Percentiles rank a stretch among this genome's conserved stretches.
Conservation (phyloP, 495 filamentous ascomycete species). For the Penicillium tannophilum region DNA sequence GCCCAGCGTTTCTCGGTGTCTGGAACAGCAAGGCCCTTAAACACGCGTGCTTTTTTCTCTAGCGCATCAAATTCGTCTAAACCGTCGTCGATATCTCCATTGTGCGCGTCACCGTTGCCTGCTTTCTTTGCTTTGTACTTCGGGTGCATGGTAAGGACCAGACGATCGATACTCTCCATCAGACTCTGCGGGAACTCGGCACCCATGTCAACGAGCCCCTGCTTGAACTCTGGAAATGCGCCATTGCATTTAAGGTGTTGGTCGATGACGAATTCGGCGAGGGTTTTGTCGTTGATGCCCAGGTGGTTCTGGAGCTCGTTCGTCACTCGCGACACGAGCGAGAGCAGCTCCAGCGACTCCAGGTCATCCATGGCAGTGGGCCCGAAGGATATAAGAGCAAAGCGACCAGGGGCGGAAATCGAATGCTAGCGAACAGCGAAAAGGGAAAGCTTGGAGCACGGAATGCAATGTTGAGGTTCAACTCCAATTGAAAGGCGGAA, state of each 20-base stretch:
- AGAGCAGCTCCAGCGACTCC: slow-evolving; percentile 85
- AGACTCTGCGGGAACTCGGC: slow-evolving; percentile 89
- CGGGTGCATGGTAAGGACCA: slow-evolving; percentile 89
- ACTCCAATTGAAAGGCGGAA: slow-evolving; percentile 21
- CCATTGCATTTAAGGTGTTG: slow-evolving; percentile 74
- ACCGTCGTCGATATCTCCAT: slow-evolving; percentile 24
- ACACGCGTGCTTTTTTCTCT: slow-evolving; percentile 71
- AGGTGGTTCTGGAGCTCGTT: slow-evolving; percentile 93
- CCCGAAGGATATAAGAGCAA: slow-evolving; percentile 3
- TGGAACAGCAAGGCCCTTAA: slow-evolving; percentile 86
- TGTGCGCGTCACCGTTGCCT: slow-evolving; percentile 22
- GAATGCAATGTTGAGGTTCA: slow-evolving; percentile 1
- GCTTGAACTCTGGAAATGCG: slow-evolving; percentile 68
- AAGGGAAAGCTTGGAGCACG: slow-evolving; percentile 4
- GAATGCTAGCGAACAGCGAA: not conserved
- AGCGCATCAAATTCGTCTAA: slow-evolving; percentile 50
- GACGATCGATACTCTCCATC: slow-evolving; percentile 85
- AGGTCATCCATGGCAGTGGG: slow-evolving; percentile 77
- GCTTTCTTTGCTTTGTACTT: slow-evolving; percentile 63
- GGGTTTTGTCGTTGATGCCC: slow-evolving; percentile 88
- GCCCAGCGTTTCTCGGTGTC: slow-evolving; percentile 69
- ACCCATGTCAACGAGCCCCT: slow-evolving; percentile 69
- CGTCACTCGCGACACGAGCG: slow-evolving; percentile 91
- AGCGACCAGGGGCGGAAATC: not conserved
- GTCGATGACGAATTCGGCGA: slow-evolving; percentile 93